These are phyloP conservation scores for Talaromyces sp. DNA, from an alignment of 2,329 filamentous ascomycete species.

Conservation along the genomic window DNA sequence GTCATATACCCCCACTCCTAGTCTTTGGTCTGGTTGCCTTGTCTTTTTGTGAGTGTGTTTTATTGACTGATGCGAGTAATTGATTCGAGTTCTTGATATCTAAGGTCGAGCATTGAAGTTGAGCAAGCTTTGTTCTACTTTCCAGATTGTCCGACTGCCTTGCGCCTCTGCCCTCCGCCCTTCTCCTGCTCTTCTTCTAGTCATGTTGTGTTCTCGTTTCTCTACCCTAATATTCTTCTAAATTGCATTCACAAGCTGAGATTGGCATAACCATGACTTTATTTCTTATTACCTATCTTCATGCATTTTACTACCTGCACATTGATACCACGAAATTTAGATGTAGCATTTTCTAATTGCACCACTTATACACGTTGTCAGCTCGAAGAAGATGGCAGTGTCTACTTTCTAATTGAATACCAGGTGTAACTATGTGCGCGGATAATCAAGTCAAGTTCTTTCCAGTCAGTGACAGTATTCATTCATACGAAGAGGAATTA, in stretches of 20 bases:
- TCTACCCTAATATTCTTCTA: not conserved
- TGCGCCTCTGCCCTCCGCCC: not conserved
- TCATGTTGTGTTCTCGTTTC: not conserved
- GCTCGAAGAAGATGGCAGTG: too few relatives aligned
- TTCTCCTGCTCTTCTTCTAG: not conserved
- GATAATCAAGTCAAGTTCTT: too few relatives aligned
- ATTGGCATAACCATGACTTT: not conserved
- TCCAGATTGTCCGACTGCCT: not conserved
- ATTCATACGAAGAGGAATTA: too few relatives aligned
- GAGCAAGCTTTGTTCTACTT: not conserved
- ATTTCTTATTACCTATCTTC: not conserved
- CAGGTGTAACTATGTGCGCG: too few relatives aligned
- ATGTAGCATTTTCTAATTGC: not conserved
- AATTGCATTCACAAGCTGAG: not conserved
- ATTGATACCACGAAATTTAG: not conserved
- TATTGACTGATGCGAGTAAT: not conserved
- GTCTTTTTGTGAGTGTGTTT: not conserved
- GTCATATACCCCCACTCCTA: slow-evolving; percentile 17
- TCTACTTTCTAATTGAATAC: too few relatives aligned
- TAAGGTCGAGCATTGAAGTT: not conserved
- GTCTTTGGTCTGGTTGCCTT: slow-evolving; percentile 15
- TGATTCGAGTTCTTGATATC: not conserved
- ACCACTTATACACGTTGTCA: not conserved
- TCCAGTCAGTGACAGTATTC: too few relatives aligned
- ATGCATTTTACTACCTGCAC: not conserved